Evolutionary conservation across 1,284 basidiomycete species (phyloP).

Genomic region (Prillingera fragicola): DNA sequence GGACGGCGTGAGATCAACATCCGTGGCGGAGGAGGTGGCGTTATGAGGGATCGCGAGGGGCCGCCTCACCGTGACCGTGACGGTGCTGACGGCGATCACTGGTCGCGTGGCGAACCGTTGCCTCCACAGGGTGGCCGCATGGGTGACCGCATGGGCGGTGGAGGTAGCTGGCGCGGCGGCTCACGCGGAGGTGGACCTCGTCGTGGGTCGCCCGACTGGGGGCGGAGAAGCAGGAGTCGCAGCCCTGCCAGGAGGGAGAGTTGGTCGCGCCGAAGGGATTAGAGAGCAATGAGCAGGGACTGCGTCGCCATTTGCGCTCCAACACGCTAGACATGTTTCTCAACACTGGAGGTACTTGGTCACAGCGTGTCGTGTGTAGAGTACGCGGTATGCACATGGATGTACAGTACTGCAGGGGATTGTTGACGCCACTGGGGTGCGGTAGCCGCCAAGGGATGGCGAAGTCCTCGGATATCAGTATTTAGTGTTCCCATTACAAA

Average conservation of each 20-base stretch:
- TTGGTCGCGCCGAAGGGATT: slow-evolving; percentile 6
- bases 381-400: too few relatives aligned
- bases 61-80: slow-evolving; percentile 1
- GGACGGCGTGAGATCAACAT: too few relatives aligned
- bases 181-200: slow-evolving; percentile 1
- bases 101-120: slow-evolving; percentile 24
- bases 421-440: too few relatives aligned
- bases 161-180: slow-evolving; percentile 22
- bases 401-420: too few relatives aligned
- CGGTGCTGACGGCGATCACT: slow-evolving; percentile 13
- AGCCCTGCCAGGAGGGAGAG: slow-evolving; percentile 15
- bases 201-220: slow-evolving; percentile 4
- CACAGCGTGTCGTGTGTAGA: too few relatives aligned
- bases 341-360: too few relatives aligned
- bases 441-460: too few relatives aligned
- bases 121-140: slow-evolving; percentile 16
- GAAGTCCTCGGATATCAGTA: too few relatives aligned
- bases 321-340: too few relatives aligned
- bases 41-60: slow-evolving; percentile 1
- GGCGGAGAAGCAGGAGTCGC: slow-evolving; percentile 8
- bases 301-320: neutral
- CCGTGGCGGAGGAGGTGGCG: neutral
- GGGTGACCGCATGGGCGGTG: slow-evolving; percentile 4
- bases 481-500: too few relatives aligned
- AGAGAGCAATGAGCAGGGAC: neutral